A percentile compares a stretch with the other conserved stretches of the same genome.
These are phyloP conservation scores for Tetraselmis striata DNA, from an alignment of 139 green algal genomes.

Conservation along the genomic window DNA sequence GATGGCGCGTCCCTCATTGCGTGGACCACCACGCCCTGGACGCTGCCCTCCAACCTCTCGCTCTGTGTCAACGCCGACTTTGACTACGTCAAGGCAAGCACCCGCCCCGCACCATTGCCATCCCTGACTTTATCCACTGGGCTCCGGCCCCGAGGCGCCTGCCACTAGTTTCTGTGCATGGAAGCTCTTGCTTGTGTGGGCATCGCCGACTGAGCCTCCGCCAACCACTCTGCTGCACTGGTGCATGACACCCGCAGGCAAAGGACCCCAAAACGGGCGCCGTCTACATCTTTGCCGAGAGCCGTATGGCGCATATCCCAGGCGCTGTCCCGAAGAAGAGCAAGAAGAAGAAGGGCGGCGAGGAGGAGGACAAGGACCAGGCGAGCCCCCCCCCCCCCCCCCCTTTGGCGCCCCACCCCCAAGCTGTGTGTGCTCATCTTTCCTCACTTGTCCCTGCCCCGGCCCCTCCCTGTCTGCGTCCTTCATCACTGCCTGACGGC, in stretches of 20 bases:
- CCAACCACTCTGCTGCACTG: constrained; percentile 1
- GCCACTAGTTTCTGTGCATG: neutral
- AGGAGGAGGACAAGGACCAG: constrained; percentile 18
- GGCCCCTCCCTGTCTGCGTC: too few relatives aligned
- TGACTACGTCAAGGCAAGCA: constrained; percentile 76
- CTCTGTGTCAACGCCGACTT: constrained; percentile 94
- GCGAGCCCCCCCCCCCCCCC: neutral
- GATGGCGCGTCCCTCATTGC: constrained; percentile 78
- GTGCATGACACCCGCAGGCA: constrained; percentile 24
- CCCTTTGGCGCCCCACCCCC: too few relatives aligned
- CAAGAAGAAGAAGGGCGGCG: constrained; percentile 33
- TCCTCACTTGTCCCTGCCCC: too few relatives aligned
- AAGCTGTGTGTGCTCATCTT: too few relatives aligned
- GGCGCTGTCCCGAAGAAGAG: constrained; percentile 76
- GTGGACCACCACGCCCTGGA: constrained; percentile 99
- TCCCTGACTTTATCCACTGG: neutral
- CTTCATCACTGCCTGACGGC: too few relatives aligned
- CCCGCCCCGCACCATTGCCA: too few relatives aligned
- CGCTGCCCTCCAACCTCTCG: constrained; percentile 92
- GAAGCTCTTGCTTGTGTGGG: neutral
- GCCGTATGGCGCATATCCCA: constrained; percentile 68
- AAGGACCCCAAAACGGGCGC: constrained; percentile 58
- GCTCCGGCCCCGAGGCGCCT: neutral
- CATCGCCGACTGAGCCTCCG: too few relatives aligned
- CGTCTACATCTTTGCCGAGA: constrained; percentile 87